A percentile compares a stretch with the other conserved stretches of the same genome.
These are phyloP conservation scores for Plenodomus lindquistii DNA, from an alignment of 2,329 filamentous ascomycete species.

Conservation along the genomic window DNA sequence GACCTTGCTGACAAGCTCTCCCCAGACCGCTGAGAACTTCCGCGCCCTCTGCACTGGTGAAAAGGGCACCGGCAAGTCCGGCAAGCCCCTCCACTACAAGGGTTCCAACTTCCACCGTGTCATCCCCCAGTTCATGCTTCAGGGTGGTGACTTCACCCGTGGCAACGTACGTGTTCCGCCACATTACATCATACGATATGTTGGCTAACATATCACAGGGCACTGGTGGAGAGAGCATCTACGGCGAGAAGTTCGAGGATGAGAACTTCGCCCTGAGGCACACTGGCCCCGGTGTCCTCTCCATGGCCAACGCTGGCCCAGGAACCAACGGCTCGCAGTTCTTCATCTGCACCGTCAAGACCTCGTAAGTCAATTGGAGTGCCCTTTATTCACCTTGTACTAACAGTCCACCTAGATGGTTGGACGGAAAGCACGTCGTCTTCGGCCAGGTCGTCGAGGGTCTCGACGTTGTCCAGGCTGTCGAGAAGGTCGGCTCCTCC, in stretches of 20 bases:
- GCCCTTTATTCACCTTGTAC: neutral
- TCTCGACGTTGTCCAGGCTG: constrained; percentile 28
- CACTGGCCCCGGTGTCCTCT: constrained; percentile 87
- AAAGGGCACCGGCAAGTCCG: constrained; percentile 79
- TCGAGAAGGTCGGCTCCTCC: constrained; percentile 28
- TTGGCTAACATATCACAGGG: constrained; percentile 21
- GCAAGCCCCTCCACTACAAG: constrained; percentile 91
- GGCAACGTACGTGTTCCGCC: constrained; percentile 71
- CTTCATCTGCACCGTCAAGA: constrained; percentile 93
- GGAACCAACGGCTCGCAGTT: constrained; percentile 96
- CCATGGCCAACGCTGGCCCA: constrained; percentile 96
- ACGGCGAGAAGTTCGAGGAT: constrained; percentile 94
- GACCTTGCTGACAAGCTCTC: constrained; percentile 11
- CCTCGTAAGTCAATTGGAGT: constrained; percentile 54
- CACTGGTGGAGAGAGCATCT: constrained; percentile 91
- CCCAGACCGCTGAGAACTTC: constrained; percentile 89
- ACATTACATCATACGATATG: neutral
- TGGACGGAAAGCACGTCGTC: constrained; percentile 81
- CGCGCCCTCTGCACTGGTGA: constrained; percentile 91
- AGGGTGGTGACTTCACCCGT: constrained; percentile 94
- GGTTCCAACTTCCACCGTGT: constrained; percentile 89
- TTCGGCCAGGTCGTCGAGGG: constrained; percentile 68
- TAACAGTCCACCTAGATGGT: constrained; percentile 48
- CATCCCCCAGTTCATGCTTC: constrained; percentile 98
- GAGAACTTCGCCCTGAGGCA: constrained; percentile 94